Base-by-base conservation (phyloP, 2,329 filamentous ascomycete species). In the Neofusicoccum sp. region DNA sequence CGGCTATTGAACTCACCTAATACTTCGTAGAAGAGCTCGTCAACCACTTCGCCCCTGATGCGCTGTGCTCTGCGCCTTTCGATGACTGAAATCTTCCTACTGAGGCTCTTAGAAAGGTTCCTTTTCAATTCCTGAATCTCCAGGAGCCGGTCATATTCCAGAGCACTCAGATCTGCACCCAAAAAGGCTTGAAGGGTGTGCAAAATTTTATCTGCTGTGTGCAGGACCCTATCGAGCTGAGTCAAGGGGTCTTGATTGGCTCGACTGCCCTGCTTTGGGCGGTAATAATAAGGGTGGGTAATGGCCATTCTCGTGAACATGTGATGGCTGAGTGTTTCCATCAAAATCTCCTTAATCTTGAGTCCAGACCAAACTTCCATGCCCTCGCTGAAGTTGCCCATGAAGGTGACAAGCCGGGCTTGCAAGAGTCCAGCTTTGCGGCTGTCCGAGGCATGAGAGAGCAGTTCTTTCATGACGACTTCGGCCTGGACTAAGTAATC, bases 61-160 rank as follows among this genome's bases (percentile, higher is more conserved):
- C 61, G 44, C 14, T 48, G 37, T 1, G 47, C 56, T 33, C 62
- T 54, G 6, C 62, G 56, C 5, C 62, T 36, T 47, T 64, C 62
- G 11, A 64, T 36, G 31, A 61, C 48, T 6, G n/a, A 56, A 9
- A 64, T 31, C 28, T 61, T 52, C 31, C 48, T 54, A 56, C 36
- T 54, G 14, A 64, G 36, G 43, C 62, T 64, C 31, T 56, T 52
- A 16, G 47, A 31, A 3, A 64, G 41, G 31, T 22, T 50, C 36
- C 14, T 48, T 22, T 64, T 64, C 28, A 64, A 33, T 31, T 61
- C 62, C 6, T 48, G 45, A 43, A 64, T 64, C 28, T 64, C 62
- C 34, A 64, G 33, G 6, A 61, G 22, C 16, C 56, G 31, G 16
- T 64, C 62, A 28, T 64, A 64, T 31, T 64, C 47, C 33, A 64